Conservation (phyloP, 2,329 filamentous ascomycete species). For the Pseudogymnoascus pannorum region DNA sequence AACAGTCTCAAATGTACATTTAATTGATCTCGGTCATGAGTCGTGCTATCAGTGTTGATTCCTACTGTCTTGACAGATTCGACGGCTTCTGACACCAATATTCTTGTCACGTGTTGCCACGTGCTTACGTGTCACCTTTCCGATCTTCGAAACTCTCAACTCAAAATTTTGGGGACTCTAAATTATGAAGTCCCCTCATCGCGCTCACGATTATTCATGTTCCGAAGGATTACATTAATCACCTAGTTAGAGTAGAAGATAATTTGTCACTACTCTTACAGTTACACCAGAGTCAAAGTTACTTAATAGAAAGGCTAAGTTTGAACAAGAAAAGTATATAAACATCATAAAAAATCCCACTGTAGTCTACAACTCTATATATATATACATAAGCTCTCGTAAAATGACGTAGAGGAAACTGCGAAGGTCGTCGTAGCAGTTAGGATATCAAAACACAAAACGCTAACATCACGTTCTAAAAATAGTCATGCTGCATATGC, state of each 20-base stretch:
- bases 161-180: not conserved
- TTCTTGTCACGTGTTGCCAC: not conserved
- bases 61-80: not conserved
- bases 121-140: not conserved
- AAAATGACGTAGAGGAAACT: not conserved
- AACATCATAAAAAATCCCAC: not conserved
- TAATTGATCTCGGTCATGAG: not conserved
- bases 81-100: not conserved
- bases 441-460: conserved; percentile 7
- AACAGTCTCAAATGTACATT: not conserved
- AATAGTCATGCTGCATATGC: conserved; percentile 3
- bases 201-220: not conserved
- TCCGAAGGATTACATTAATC: not conserved
- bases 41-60: not conserved
- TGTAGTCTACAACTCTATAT: conserved; percentile 2
- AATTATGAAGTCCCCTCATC: not conserved
- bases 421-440: not conserved
- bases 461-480: not conserved
- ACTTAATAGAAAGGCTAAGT: conserved; percentile 52
- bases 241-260: not conserved
- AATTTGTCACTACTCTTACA: not conserved
- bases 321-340: not conserved
- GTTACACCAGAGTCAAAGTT: conserved; percentile 94
- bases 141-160: not conserved
- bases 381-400: not conserved